Base-by-base conservation (phyloP, 305 asterid genomes). In the Fraxinus sp. region DNA sequence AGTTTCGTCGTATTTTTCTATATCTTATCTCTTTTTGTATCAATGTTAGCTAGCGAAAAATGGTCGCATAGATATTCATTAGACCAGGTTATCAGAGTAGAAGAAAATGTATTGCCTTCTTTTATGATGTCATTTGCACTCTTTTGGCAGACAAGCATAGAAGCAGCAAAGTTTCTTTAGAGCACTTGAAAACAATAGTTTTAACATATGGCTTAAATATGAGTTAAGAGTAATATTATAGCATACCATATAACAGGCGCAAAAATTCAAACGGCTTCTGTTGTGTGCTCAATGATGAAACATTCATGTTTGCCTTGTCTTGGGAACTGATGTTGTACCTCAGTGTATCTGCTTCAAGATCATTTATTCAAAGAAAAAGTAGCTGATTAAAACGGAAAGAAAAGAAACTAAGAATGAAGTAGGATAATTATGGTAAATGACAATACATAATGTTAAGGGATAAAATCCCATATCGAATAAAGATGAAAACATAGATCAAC, bases 221-320 rank as follows among this genome's bases (percentile, higher is more conserved):
- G 72, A 64, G 68, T 49, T 9, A 52, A 59, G 8, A 30, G 41
- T 26, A 55, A 46, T 16, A 74, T 49, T 20, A 77, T 26, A 78
- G 66, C 75, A 62, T 86, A 92, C 97, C 97, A 77, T 57, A 91
- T 39, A 91, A 75, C 59, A 86, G 82, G 71, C 89, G 90, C 2
- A 91, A 55, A 78, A 90, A 84, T 84, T 89, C 89, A 72, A 90
- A 81, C 22, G 94, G 84, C 39, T 83, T 88, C 35, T 84, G 83
- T 26, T 85, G 87, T 83, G 64, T 82, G 83, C 82, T 83, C 80
- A 80, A 77, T 39, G 88, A 78, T 80, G 87, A 83, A 46, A 80
- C 77, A 43, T 84, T 46, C 79, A 75, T 77, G 81, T 41, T 81
- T 83, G 79, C 79, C 83, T 62, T 83, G 78, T 81, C 81, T 14